phyloP scores from a whole-genome alignment of 179 eudicot genomes.

The Silene noctiflora region DNA sequence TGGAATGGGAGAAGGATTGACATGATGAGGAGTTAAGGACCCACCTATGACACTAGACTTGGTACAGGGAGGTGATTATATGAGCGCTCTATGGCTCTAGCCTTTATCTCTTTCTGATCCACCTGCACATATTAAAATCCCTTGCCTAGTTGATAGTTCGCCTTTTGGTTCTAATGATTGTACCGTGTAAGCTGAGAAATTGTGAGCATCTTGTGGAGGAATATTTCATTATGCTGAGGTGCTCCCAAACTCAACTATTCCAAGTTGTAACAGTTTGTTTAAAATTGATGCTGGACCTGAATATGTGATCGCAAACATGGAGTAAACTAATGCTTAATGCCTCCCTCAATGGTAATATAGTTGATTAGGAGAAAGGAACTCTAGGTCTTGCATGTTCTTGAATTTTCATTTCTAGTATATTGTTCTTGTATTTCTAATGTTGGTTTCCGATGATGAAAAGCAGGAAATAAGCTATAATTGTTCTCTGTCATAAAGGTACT shows the following conservation, averaged over 20 bases:
- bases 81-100: neutral
- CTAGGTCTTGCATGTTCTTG: neutral
- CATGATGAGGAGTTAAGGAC: slow-evolving; percentile 16
- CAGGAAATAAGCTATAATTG: neutral
- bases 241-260: neutral
- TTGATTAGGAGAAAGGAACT: too few species aligned
- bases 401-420: neutral
- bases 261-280: neutral
- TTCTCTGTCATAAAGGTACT: neutral
- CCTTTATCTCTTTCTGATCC: slow-evolving; percentile 19
- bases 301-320: neutral
- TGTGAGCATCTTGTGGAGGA: neutral
- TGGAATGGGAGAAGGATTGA: slow-evolving; percentile 24
- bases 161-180: slow-evolving; percentile 16
- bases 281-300: neutral
- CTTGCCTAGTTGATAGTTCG: slow-evolving; percentile 15
- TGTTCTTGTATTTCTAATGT: neutral
- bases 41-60: slow-evolving; percentile 6
- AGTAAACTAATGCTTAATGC: neutral
- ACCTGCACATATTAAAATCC: slow-evolving; percentile 9
- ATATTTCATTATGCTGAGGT: neutral
- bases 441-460: neutral
- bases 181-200: neutral
- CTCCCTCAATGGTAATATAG: neutral
- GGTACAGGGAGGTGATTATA: slow-evolving; percentile 11